Base-by-base conservation (phyloP, 805 yeast genomes). In the Priceomyces fermenticarens region DNA sequence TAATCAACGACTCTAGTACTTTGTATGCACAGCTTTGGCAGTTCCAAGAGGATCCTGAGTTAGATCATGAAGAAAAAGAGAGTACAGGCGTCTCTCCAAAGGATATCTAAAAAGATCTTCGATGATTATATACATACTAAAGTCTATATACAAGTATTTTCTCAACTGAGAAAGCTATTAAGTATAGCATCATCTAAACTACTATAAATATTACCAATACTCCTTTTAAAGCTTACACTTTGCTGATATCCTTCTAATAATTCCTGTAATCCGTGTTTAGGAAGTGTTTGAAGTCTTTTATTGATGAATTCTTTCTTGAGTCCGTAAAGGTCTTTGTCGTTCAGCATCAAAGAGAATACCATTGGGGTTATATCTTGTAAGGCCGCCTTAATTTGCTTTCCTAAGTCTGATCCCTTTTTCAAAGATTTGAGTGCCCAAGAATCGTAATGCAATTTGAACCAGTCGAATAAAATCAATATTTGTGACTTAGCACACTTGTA, bases 21-120 rank as follows among this genome's bases (percentile, higher is more conserved):
- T 67, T 91, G 39, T 93, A 93, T 63, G 72, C 78, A 15, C 83
- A 81, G 45, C 72, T 93, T 55, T 93, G 99, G 99, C 77, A 82
- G 52, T 88, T 95, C 34, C 99, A 93, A 67, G 97, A 91, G 60
- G 77, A 83, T 50, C 63, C 85, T 40, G 83, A 81, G 38, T 40
- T 81, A 35, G 78, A 72, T 39, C 62, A 60, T 26, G 60, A 54
- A 38, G 42, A 47, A 10, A 35, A 4, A 14, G 25, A 25, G 30
- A 30, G 5, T 8, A 40, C 36, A 11, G 43, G 47, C 20, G 47
- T 36, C 32, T 43, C 31, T 12, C 6, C 12, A 29, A 29, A 29
- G 31, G 31, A 9, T 12, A n/a, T 13, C 14, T 29, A 5, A n/a
- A 29, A 13, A 29, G 9, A 29, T 29, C 25, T 20, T 20, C 8